Conservation (phyloP, 2,329 filamentous ascomycete genomes). For the Beauveria brongniartii region DNA sequence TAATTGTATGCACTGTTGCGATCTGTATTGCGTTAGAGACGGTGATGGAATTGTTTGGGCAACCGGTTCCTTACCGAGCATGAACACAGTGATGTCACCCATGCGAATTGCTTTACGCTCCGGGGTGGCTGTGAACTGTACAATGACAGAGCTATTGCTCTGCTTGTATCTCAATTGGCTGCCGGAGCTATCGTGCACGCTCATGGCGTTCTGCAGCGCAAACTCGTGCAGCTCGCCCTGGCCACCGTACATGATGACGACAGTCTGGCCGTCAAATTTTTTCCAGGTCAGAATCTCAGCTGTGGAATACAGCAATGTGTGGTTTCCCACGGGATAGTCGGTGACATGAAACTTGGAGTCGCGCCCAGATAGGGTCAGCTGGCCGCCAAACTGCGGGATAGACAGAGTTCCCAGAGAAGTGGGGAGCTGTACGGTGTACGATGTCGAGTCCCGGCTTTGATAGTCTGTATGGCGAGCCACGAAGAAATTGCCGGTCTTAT, state of each 20-base stretch:
- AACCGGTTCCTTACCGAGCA: constrained; percentile 20
- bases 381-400: constrained; percentile 50
- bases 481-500: constrained; percentile 52
- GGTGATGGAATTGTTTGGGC: constrained; percentile 1
- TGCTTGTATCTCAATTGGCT: constrained; percentile 20
- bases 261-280: constrained; percentile 48
- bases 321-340: constrained; percentile 56
- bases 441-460: constrained; percentile 44
- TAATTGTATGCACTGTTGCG: constrained; percentile 61
- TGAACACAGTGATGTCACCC: constrained; percentile 34
- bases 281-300: constrained; percentile 66
- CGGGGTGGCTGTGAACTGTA: constrained; percentile 25
- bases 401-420: constrained; percentile 50
- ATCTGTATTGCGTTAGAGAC: constrained; percentile 30
- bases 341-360: constrained; percentile 62
- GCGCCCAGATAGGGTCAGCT: constrained; percentile 49
- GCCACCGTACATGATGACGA: constrained; percentile 57
- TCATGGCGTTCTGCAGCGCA: constrained; percentile 30
- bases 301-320: constrained; percentile 56
- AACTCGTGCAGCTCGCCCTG: constrained; percentile 56
- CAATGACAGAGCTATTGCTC: constrained; percentile 14
- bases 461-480: constrained; percentile 61
- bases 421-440: constrained; percentile 55
- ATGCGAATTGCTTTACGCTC: constrained; percentile 24
- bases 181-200: constrained; percentile 18